Conservation (phyloP, 176 grass and related monocot genomes). For the Oryza longistaminata region DNA sequence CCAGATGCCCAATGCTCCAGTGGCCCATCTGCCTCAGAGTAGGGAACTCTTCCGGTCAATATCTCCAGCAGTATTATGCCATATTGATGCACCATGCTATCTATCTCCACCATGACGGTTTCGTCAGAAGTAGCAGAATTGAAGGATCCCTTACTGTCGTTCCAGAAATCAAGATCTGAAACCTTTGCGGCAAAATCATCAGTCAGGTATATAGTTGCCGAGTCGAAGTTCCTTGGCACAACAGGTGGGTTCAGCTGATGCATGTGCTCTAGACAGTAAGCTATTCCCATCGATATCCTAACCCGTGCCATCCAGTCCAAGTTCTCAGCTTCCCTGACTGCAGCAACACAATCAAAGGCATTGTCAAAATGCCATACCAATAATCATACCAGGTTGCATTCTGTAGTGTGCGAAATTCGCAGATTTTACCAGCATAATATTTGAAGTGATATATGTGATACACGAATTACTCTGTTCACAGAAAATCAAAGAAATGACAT, state of each 20-base stretch:
- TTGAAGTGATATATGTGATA: too few species aligned
- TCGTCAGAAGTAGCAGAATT: background rate
- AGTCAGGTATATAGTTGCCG: conserved; percentile 69
- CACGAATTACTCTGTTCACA: background rate
- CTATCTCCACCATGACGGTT: background rate
- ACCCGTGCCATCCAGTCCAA: conserved; percentile 69
- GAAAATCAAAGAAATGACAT: background rate
- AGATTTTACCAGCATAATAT: background rate
- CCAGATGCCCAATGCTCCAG: conserved; percentile 35
- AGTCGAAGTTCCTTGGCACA: conserved; percentile 49
- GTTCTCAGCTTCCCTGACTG: conserved; percentile 77
- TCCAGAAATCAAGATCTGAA: conserved; percentile 56
- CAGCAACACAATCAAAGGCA: conserved; percentile 1
- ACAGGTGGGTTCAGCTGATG: conserved; percentile 66
- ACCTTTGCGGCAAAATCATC: conserved; percentile 86
- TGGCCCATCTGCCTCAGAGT: conserved; percentile 36
- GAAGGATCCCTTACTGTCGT: background rate
- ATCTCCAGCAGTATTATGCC: conserved; percentile 69
- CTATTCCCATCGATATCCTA: conserved; percentile 87
- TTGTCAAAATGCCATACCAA: background rate
- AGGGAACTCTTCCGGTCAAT: conserved; percentile 54
- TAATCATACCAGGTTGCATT: background rate
- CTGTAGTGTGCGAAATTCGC: background rate
- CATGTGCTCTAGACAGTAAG: conserved; percentile 83
- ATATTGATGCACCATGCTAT: conserved; percentile 52